Evolutionary conservation across 164 flowering plant genomes (phyloP).

Genomic region (Macadamia tetraphylla): DNA sequence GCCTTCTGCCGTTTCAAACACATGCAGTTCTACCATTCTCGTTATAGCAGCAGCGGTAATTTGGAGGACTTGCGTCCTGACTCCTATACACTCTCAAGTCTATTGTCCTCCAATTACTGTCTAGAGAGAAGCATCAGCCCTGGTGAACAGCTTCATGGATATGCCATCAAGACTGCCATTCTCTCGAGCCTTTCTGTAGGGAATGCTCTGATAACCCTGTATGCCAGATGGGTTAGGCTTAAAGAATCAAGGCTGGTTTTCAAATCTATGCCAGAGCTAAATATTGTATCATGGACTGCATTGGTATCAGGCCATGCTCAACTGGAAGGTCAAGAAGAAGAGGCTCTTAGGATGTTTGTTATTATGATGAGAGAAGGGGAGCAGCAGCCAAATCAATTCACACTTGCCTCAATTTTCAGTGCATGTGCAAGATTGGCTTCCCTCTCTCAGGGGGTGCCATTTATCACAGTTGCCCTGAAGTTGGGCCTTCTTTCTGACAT

Average conservation of each 20-base stretch:
- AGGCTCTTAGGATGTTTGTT: slow-evolving; percentile 19
- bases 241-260: slow-evolving; percentile 16
- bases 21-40: slow-evolving; percentile 5
- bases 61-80: slow-evolving; percentile 5
- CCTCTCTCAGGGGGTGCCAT: slow-evolving; percentile 11
- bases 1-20: slow-evolving; percentile 19
- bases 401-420: slow-evolving; percentile 15
- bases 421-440: slow-evolving; percentile 18
- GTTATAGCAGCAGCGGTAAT: neutral
- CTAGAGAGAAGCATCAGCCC: neutral
- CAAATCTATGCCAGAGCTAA: slow-evolving; percentile 7
- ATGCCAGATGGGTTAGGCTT: slow-evolving; percentile 9
- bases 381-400: slow-evolving; percentile 22
- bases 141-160: slow-evolving; percentile 23
- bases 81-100: slow-evolving; percentile 20
- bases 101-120: slow-evolving; percentile 17
- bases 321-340: slow-evolving; percentile 13
- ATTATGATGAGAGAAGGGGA: slow-evolving; percentile 12
- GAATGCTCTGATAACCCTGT: slow-evolving; percentile 19
- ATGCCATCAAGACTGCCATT: slow-evolving; percentile 17
- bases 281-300: slow-evolving; percentile 28
- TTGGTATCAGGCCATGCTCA: slow-evolving; percentile 18
- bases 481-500: slow-evolving; percentile 10
- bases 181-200: slow-evolving; percentile 14
- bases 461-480: slow-evolving; percentile 13